Percentiles rank a stretch among this genome's conserved stretches.
Conservation (phyloP, 2,329 filamentous ascomycete genomes). For the Pyrenochaeta sp. region DNA sequence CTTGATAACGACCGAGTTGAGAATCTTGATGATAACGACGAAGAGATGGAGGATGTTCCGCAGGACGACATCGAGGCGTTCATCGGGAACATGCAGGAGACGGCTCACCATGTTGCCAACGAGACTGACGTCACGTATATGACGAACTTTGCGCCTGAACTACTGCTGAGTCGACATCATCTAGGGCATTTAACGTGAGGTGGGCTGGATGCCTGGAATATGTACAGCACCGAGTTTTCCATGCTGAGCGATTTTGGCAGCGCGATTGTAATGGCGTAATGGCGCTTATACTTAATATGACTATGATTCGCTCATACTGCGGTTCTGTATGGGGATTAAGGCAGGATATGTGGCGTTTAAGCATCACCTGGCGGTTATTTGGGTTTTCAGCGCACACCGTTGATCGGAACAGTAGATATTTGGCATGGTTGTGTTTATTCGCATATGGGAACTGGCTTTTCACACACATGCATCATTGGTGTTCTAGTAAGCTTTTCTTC, state of each 20-base stretch:
- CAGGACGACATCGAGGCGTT: slow-evolving; percentile 20
- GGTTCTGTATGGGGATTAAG: background rate
- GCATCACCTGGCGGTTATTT: background rate
- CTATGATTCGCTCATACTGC: background rate
- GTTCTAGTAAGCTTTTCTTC: background rate
- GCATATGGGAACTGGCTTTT: background rate
- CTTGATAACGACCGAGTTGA: slow-evolving; percentile 7
- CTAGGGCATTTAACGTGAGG: slow-evolving; percentile 14
- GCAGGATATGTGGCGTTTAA: background rate
- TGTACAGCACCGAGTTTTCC: background rate
- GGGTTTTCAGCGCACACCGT: background rate
- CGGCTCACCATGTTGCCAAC: slow-evolving; percentile 10
- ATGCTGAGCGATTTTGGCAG: background rate
- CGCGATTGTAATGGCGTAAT: no score
- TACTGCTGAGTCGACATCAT: slow-evolving; percentile 19
- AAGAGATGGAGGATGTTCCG: slow-evolving; percentile 23
- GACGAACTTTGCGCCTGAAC: slow-evolving; percentile 30
- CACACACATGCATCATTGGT: background rate
- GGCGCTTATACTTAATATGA: no score
- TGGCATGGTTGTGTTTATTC: no score
- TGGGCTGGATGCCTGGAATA: background rate
- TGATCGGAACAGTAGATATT: no score
- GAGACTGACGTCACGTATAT: slow-evolving; percentile 24
- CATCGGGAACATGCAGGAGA: slow-evolving; percentile 21
- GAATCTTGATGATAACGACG: slow-evolving; percentile 8